Percentiles rank a stretch among this genome's conserved stretches.
Evolutionary conservation across 192 early-diverging fungal species (phyloP).

Genomic region (Rhizophagus clarus): DNA sequence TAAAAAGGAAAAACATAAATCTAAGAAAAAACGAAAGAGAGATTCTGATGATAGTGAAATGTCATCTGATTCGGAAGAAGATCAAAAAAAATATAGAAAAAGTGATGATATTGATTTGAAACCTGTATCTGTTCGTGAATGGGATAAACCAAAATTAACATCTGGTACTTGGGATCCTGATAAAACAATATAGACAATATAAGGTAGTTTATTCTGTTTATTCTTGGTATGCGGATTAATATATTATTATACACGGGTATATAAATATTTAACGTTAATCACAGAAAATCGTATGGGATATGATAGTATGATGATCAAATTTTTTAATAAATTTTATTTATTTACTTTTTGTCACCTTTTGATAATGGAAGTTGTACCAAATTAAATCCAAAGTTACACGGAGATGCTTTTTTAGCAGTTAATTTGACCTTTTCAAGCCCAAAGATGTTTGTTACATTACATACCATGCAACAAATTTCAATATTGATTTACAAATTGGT

Average conservation of each 20-base stretch:
- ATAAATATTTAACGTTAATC: too few relatives aligned
- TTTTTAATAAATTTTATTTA: background rate
- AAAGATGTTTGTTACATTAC: too few relatives aligned
- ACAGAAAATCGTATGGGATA: too few relatives aligned
- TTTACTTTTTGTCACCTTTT: background rate
- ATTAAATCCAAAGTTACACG: background rate
- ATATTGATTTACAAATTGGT: too few relatives aligned
- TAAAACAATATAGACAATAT: background rate
- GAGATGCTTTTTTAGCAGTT: background rate
- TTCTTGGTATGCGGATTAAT: background rate
- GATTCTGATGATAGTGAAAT: conserved; percentile 1
- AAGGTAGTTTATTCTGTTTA: background rate
- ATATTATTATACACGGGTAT: background rate
- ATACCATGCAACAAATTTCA: background rate
- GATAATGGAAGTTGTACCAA: too few relatives aligned
- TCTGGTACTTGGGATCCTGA: conserved; percentile 16
- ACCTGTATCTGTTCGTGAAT: background rate
- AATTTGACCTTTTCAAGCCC: background rate
- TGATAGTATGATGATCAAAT: too few relatives aligned
- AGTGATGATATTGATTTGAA: background rate
- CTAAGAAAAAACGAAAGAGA: background rate
- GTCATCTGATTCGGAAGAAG: conserved; percentile 11
- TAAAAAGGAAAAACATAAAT: conserved; percentile 16
- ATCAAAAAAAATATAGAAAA: background rate
- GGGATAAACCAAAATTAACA: conserved; percentile 20